phyloP scores from a whole-genome alignment of 2,329 filamentous ascomycete species.

The Seiridium unicorne region DNA sequence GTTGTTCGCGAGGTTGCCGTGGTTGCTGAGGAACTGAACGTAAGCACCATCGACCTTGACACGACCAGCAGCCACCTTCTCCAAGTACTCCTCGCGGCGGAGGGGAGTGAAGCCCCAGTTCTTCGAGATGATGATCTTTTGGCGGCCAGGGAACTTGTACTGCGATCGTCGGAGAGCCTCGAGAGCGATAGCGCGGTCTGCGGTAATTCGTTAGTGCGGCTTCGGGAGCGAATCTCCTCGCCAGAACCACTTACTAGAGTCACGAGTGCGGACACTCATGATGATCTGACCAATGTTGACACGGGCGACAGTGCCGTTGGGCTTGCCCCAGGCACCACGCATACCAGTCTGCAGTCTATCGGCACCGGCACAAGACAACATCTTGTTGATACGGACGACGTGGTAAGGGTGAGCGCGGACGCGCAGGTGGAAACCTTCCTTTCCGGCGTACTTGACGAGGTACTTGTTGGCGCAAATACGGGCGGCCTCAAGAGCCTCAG shows the following conservation, averaged over 20 bases:
- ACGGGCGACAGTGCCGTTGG: constrained; percentile 97
- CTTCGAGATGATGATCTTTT: constrained; percentile 99
- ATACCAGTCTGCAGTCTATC: constrained; percentile 99
- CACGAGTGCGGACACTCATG: constrained; percentile 94
- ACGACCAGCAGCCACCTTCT: constrained; percentile 88
- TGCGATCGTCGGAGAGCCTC: constrained; percentile 98
- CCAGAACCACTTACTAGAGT: constrained; percentile 64
- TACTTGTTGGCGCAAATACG: constrained; percentile 99
- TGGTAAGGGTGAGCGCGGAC: constrained; percentile 97
- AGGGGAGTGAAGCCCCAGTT: constrained; percentile 99
- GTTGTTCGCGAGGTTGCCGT: constrained; percentile 83
- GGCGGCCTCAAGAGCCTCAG: constrained; percentile 98
- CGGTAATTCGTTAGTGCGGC: constrained; percentile 21
- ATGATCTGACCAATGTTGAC: constrained; percentile 99
- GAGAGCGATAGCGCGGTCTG: constrained; percentile 87
- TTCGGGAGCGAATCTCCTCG: not conserved
- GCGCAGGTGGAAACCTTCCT: constrained; percentile 73
- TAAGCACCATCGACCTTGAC: constrained; percentile 98
- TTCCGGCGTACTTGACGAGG: constrained; percentile 69
- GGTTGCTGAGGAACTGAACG: constrained; percentile 97
- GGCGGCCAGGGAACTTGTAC: constrained; percentile 99
- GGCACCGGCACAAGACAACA: constrained; percentile 99
- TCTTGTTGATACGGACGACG: constrained; percentile 99
- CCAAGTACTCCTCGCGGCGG: constrained; percentile 94
- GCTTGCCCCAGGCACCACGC: constrained; percentile 99